Base-by-base conservation (phyloP, 225 moss, liverwort and hornwort species). In the Bryum argenteum region DNA sequence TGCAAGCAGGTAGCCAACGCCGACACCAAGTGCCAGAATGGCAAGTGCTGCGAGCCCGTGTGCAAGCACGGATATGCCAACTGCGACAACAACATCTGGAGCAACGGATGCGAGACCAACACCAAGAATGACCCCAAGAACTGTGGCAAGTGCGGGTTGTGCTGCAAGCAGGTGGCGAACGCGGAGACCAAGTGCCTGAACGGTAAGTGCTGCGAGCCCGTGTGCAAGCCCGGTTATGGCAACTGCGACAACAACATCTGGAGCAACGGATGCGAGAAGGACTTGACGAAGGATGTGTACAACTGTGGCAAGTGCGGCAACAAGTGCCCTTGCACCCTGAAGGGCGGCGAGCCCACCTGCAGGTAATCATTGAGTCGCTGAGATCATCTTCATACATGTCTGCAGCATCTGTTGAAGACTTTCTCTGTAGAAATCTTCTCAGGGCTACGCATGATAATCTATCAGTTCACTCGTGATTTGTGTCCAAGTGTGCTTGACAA, bases 211-310 rank as follows among this genome's bases (percentile, higher is more conserved):
- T 38, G 52, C 62, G 5, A 18, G 48, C 22, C 39, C 8, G 42
- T 11, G 53, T 80, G 79, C 65, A 38, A 43, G 2, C 0, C 33
- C 20, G 70, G 75, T 16, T 80, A 17, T 7, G 76, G 14, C 8
- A 56, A 80, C 38, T 80, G 80, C 62, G 67, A 80, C 47, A 0
- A 0, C 6, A 15, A 81, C 56, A 60, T 71, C 20, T 76, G 63
- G 81, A 40, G 38, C 28, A 57, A 81, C 12, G 81, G 73, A 0
- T 81, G 77, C 16, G 73, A 81, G 44, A 70, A 53, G 19, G 26
- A 61, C 15, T 0, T 56, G 11, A 0, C 4, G 21, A 71, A 39
- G 8, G 71, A 82, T 11, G 10, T 60, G 8, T 23, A 26, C 8
- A 71, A 71, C 38, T 60, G 61, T 0, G 71, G 71, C 39, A 10